Conservation (phyloP, 2,329 filamentous ascomycete species). For the Clonostachys rhizophaga region DNA sequence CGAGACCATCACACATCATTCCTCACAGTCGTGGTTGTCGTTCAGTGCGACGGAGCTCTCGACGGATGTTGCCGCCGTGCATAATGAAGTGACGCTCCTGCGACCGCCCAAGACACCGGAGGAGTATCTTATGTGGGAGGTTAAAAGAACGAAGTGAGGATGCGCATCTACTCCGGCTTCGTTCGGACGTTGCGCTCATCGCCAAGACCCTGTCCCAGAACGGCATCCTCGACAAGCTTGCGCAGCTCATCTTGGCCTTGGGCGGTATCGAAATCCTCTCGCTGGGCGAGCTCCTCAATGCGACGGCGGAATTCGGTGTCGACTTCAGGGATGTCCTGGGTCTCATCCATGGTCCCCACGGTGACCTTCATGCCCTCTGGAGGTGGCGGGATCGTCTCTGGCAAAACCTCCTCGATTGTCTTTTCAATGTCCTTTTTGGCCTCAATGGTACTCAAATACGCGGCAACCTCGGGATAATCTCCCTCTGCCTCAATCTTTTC, state of each 20-base stretch:
- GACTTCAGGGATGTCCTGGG: slow-evolving; percentile 55
- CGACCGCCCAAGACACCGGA: slow-evolving; percentile 40
- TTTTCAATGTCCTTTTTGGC: slow-evolving; percentile 18
- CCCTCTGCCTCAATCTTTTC: slow-evolving; percentile 77
- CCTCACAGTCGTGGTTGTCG: slow-evolving; percentile 48
- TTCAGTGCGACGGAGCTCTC: slow-evolving; percentile 48
- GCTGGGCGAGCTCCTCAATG: slow-evolving; percentile 83
- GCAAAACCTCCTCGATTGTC: slow-evolving; percentile 15
- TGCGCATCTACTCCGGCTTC: slow-evolving; percentile 42
- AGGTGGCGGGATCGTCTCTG: slow-evolving; percentile 51
- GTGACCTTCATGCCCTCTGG: slow-evolving; percentile 76
- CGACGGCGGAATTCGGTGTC: slow-evolving; percentile 80
- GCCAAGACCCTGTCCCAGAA: slow-evolving; percentile 60
- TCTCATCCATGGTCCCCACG: slow-evolving; percentile 67
- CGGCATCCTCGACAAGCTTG: slow-evolving; percentile 73
- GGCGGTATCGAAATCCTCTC: slow-evolving; percentile 78
- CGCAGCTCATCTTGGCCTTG: slow-evolving; percentile 77
- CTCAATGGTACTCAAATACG: slow-evolving; percentile 53
- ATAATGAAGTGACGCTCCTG: slow-evolving; percentile 48
- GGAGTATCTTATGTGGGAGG: slow-evolving; percentile 59
- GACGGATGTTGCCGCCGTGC: slow-evolving; percentile 33
- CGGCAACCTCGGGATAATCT: slow-evolving; percentile 70
- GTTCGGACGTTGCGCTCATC: slow-evolving; percentile 62
- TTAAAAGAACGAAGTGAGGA: slow-evolving; percentile 36
- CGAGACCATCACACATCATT: slow-evolving; percentile 34